phyloP scores from a whole-genome alignment of 208 protist species.

The Entamoeba dispar region DNA sequence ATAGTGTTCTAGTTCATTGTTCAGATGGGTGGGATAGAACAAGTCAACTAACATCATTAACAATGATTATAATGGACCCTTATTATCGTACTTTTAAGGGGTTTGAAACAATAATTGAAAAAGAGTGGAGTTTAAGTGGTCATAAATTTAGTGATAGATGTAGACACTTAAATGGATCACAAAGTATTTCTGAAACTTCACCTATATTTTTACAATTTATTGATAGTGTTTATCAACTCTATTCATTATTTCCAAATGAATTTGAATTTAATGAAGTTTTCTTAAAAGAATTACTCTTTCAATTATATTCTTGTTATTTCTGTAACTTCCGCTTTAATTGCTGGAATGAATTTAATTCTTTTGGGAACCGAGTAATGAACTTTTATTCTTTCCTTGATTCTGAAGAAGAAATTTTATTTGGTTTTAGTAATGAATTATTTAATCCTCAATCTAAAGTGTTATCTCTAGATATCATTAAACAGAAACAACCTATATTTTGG shows the following conservation, averaged over 20 bases:
- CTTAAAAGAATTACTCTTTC: conserved; percentile 53
- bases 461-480: neutral
- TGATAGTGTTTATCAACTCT: conserved; percentile 35
- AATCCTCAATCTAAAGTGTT: neutral
- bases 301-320: conserved; percentile 53
- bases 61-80: conserved; percentile 27
- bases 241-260: conserved; percentile 17
- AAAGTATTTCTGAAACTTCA: conserved; percentile 12
- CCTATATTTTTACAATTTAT: conserved; percentile 40
- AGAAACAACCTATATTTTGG: neutral
- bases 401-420: neutral
- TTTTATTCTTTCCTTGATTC: neutral
- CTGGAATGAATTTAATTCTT: neutral
- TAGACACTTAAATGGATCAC: neutral
- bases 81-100: conserved; percentile 34
- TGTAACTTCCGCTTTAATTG: conserved; percentile 40
- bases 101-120: conserved; percentile 34
- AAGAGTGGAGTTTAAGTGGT: conserved; percentile 28
- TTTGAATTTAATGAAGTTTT: conserved; percentile 36
- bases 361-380: neutral
- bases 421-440: neutral
- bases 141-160: conserved; percentile 10
- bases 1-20: conserved; percentile 17
- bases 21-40: conserved; percentile 21
- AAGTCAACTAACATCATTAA: neutral